phyloP scores from a whole-genome alignment of 73 alveolate species.

The Paramecium pentaurelia region DNA sequence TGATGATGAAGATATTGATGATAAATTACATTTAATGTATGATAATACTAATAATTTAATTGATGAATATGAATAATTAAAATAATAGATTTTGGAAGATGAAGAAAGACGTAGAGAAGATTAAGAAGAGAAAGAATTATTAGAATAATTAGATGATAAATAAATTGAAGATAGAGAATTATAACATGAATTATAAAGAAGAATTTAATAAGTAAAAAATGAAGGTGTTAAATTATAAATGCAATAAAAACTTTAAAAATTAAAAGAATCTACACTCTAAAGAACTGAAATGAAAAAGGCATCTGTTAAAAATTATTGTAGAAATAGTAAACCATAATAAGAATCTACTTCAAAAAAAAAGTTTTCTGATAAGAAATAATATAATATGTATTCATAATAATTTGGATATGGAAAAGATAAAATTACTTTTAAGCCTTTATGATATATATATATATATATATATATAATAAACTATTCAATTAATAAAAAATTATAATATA shows the following conservation, averaged over 20 bases:
- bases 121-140: background rate
- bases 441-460: background rate
- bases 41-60: background rate
- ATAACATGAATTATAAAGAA: background rate
- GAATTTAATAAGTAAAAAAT: background rate
- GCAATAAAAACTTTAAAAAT: background rate
- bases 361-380: background rate
- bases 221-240: background rate
- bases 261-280: background rate
- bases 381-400: background rate
- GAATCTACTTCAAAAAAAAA: background rate
- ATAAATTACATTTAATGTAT: constrained; percentile 22
- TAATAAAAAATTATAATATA: background rate
- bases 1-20: background rate
- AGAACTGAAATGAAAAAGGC: background rate
- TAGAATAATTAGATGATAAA: background rate
- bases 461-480: background rate
- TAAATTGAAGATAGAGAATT: background rate
- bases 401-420: constrained; percentile 8
- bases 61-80: background rate
- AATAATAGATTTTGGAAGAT: background rate
- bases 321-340: background rate
- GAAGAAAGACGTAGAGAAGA: constrained; percentile 26
- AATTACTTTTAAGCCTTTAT: background rate
- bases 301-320: background rate